Base-by-base conservation (phyloP, 2,329 filamentous ascomycete genomes). In the Dothidotthia symphoricarpi region DNA sequence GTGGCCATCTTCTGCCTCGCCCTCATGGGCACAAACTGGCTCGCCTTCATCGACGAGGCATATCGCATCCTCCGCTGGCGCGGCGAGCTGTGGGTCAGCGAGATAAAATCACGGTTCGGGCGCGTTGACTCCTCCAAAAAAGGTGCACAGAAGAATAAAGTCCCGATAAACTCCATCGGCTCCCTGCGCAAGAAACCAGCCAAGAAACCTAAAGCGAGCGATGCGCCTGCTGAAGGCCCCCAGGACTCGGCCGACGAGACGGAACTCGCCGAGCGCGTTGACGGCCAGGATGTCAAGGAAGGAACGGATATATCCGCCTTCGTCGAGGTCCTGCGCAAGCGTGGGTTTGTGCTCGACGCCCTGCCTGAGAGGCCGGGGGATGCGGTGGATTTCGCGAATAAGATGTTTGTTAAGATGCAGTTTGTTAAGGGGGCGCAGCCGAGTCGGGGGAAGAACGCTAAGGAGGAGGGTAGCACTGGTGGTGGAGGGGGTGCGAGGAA, bases 1-100 rank as follows among this genome's bases (percentile, higher is more conserved):
- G 77, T 98, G 4, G 87, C 87, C 32, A 83, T 98, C 53, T 97
- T 97, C 74, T 98, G 93, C 67, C 78, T 98, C 22, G 93, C 91
- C 33, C 80, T 98, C 42, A 98, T 98, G 93, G 93, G 93, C 61
- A 98, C 93, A 38, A 98, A 98, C 71, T 98, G 93, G 91, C 79
- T 95, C 36, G 83, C 88, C 55, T 97, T 98, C 65, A 80, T 98
- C 57, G 93, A 97, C 69, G 93, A 98, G 71, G 91, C 91, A 11
- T 95, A 88, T 73, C 83, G 93, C 36, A 77, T 97, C 34, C 77
- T 98, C 45, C 85, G 88, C 61, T 90, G 89, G 79, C 91, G 93
- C 61, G 93, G 93, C 52, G 93, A 98, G 73, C 82, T 95, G 36
- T 98, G 93, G 93, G 80, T 98, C 34, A 87, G 88, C 31, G 93